Conservation (phyloP, 345 rosid species). For the Pistacia integerrima region DNA sequence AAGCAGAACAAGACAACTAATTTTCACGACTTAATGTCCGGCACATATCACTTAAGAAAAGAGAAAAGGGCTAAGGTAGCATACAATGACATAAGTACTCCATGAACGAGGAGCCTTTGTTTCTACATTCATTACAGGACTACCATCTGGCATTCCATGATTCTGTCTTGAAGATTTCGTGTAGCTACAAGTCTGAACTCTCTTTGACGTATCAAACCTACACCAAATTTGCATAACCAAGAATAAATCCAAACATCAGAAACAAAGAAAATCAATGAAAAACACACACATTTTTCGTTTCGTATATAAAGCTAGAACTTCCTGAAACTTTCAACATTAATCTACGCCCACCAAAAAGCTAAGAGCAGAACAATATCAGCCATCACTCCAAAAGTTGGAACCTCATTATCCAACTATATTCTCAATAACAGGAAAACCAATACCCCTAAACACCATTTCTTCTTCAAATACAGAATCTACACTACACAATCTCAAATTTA, state of each 20-base stretch:
- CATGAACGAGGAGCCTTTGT: constrained; percentile 43
- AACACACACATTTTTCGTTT: neutral
- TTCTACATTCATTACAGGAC: constrained; percentile 34
- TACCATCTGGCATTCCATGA: constrained; percentile 23
- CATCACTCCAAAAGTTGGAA: neutral
- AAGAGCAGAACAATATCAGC: neutral
- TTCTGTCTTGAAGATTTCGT: constrained; percentile 44
- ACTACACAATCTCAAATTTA: neutral
- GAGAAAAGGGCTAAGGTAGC: constrained; percentile 20
- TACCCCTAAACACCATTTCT: neutral
- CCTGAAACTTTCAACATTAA: neutral
- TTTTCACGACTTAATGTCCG: neutral
- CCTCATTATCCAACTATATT: neutral
- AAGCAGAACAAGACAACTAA: neutral
- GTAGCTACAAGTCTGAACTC: constrained; percentile 54
- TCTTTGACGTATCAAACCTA: constrained; percentile 49
- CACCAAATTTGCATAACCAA: constrained; percentile 12
- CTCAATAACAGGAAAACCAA: neutral
- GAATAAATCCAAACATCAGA: neutral
- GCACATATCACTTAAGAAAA: constrained; percentile 9
- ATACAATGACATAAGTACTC: constrained; percentile 53
- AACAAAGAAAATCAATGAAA: neutral
- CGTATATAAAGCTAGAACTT: neutral
- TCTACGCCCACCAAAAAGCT: neutral
- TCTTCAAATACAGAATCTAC: neutral